phyloP scores from a whole-genome alignment of 495 filamentous ascomycete genomes.

The Acidomyces sp. region DNA sequence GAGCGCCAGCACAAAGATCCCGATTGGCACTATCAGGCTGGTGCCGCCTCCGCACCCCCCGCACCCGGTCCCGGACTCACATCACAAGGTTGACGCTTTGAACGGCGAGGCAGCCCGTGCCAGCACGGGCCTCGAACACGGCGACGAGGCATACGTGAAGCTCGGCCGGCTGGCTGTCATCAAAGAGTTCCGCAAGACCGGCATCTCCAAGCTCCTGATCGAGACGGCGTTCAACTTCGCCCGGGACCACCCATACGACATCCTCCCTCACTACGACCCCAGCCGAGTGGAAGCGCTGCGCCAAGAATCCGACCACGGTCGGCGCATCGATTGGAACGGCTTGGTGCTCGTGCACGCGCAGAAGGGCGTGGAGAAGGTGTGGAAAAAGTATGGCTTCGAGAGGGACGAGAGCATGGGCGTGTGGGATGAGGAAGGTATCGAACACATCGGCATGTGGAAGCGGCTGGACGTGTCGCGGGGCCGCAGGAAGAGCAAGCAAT shows the following conservation, averaged over 20 bases:
- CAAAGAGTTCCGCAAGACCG: constrained; percentile 45
- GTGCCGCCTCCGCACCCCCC: constrained; percentile 62
- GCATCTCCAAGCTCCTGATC: constrained; percentile 50
- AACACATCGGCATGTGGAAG: constrained; percentile 69
- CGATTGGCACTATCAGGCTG: constrained; percentile 63
- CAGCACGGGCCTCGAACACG: constrained; percentile 38
- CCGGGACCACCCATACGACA: constrained; percentile 36
- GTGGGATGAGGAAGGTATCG: constrained; percentile 77
- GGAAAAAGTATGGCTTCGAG: constrained; percentile 53
- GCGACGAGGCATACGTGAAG: constrained; percentile 60
- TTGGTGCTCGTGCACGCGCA: constrained; percentile 66
- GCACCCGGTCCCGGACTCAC: constrained; percentile 37
- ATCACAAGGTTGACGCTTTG: constrained; percentile 13
- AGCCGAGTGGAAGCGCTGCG: constrained; percentile 16
- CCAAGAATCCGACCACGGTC: constrained; percentile 7
- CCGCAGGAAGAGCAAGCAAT: constrained; percentile 10
- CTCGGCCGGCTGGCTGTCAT: constrained; percentile 63
- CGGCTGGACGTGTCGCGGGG: constrained; percentile 18
- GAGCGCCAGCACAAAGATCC: constrained; percentile 28
- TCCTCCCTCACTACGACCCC: constrained; percentile 25
- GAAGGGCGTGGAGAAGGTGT: constrained; percentile 44
- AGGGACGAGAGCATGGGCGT: constrained; percentile 55
- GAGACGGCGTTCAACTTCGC: constrained; percentile 52
- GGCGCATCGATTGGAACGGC: constrained; percentile 29
- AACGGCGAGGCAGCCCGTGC: constrained; percentile 15